These are phyloP conservation scores for Dryas drummondii DNA, from an alignment of 306 rosid genomes.

Conservation along the genomic window DNA sequence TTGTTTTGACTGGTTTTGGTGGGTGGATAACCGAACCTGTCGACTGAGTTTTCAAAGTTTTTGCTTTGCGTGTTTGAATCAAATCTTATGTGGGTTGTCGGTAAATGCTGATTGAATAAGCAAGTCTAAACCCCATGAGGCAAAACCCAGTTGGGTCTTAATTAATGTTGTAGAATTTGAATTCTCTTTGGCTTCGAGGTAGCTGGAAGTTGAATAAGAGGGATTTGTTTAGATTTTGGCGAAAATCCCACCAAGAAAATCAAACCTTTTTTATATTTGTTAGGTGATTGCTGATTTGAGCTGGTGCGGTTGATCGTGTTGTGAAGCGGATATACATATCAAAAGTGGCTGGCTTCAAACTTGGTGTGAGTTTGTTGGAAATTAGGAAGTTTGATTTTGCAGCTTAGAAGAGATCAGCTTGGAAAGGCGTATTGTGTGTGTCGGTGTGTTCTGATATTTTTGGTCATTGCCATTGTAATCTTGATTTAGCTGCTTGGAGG, in stretches of 20 bases:
- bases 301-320: neutral
- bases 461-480: neutral
- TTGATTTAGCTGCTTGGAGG: neutral
- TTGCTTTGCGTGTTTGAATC: constrained; percentile 1
- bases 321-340: neutral
- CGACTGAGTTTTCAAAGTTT: constrained; percentile 11
- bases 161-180: constrained; percentile 14
- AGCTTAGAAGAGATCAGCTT: constrained; percentile 13
- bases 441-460: neutral
- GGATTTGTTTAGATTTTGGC: constrained; percentile 19
- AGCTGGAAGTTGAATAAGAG: neutral
- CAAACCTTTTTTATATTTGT: neutral
- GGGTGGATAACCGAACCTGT: constrained; percentile 24
- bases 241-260: constrained; percentile 13
- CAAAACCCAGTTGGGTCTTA: constrained; percentile 20
- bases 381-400: neutral
- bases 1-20: constrained; percentile 4
- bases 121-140: neutral
- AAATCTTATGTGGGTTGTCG: neutral
- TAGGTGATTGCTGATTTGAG: constrained; percentile 1
- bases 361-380: neutral
- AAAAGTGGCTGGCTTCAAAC: constrained; percentile 1
- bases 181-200: neutral
- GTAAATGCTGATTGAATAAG: constrained; percentile 5
- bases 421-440: neutral